These are phyloP conservation scores for Penicillium psychrofluorescens DNA, from an alignment of 495 filamentous ascomycete species.

Conservation along the genomic window DNA sequence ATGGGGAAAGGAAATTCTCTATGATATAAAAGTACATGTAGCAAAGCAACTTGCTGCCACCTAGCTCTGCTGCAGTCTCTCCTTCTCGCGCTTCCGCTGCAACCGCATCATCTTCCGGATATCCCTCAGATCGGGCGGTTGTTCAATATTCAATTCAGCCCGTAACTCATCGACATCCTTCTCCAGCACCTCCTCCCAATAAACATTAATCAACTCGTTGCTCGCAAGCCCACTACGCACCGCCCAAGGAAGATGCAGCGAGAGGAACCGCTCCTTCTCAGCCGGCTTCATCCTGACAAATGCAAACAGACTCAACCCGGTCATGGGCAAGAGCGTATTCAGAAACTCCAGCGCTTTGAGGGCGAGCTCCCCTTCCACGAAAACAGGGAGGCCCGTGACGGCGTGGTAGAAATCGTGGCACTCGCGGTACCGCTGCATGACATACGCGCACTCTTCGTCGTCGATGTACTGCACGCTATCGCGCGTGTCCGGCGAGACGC, in stretches of 20 bases:
- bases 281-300: constrained; percentile 63
- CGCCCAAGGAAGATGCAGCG: constrained; percentile 84
- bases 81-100: constrained; percentile 59
- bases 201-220: constrained; percentile 89
- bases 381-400: constrained; percentile 82
- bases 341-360: constrained; percentile 95
- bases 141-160: constrained; percentile 69
- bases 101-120: constrained; percentile 64
- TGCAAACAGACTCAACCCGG: constrained; percentile 71
- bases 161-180: constrained; percentile 74
- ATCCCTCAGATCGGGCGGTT: constrained; percentile 79
- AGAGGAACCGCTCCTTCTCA: constrained; percentile 66
- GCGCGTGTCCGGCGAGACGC: constrained; percentile 86
- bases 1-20: too few species aligned
- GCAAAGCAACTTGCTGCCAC: neutral
- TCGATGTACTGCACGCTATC: constrained; percentile 80
- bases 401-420: constrained; percentile 99
- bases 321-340: constrained; percentile 93
- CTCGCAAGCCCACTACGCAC: constrained; percentile 68
- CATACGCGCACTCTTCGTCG: constrained; percentile 90
- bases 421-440: constrained; percentile 97
- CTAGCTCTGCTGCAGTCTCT: constrained; percentile 29
- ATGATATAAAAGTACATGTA: too few species aligned
- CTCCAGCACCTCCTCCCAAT: constrained; percentile 94
- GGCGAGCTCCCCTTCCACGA: constrained; percentile 88